A percentile compares a stretch with the other conserved stretches of the same genome.
phyloP scores from a whole-genome alignment of 2,329 filamentous ascomycete genomes.

The Mycosphaerella sp. region DNA sequence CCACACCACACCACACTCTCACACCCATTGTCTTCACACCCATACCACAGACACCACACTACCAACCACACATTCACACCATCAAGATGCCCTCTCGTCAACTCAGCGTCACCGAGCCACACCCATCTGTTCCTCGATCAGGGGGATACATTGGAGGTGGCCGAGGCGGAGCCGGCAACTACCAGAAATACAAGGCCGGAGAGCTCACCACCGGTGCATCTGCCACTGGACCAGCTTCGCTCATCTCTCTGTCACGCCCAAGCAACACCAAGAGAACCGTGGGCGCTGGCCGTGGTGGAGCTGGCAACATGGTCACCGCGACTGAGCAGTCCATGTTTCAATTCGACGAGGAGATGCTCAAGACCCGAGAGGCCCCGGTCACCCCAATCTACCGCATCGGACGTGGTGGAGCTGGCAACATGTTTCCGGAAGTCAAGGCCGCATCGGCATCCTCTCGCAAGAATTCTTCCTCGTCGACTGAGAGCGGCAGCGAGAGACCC shows the following conservation, averaged over 20 bases:
- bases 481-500: conserved; percentile 23
- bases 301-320: conserved; percentile 52
- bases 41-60: conserved; percentile 5
- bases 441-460: conserved; percentile 13
- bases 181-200: conserved; percentile 49
- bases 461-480: conserved; percentile 15
- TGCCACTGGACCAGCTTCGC: conserved; percentile 44
- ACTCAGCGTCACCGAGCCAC: conserved; percentile 56
- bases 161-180: conserved; percentile 55
- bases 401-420: conserved; percentile 55
- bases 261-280: conserved; percentile 46
- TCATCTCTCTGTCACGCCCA: conserved; percentile 43
- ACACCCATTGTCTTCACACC: neutral
- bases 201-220: conserved; percentile 46
- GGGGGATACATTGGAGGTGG: conserved; percentile 47
- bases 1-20: neutral
- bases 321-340: conserved; percentile 55
- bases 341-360: conserved; percentile 61
- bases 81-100: conserved; percentile 30
- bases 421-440: conserved; percentile 30
- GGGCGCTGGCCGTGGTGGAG: conserved; percentile 51
- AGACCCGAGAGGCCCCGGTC: conserved; percentile 39
- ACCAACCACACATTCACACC: conserved; percentile 7
- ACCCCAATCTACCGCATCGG: conserved; percentile 60
- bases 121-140: conserved; percentile 49